These are phyloP conservation scores for Leishmania tarentolae DNA, from an alignment of 208 protist species.

Conservation along the genomic window DNA sequence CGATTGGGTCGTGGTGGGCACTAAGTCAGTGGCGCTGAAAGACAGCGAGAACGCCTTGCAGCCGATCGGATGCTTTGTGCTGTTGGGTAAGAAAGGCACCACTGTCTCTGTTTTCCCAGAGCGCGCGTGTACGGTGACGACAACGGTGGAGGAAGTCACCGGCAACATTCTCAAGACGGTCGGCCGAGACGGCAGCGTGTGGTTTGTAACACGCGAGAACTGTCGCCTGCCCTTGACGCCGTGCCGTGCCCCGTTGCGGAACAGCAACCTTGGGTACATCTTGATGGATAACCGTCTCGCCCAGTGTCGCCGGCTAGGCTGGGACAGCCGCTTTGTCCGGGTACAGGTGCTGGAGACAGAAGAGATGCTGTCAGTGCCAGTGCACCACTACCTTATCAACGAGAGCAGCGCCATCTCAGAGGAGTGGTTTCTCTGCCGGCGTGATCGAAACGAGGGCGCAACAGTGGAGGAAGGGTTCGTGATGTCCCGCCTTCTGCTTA, in stretches of 20 bases:
- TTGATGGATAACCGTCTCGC: constrained; percentile 66
- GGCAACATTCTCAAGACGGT: constrained; percentile 51
- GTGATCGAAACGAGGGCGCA: constrained; percentile 36
- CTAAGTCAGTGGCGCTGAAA: constrained; percentile 38
- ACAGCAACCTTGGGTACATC: constrained; percentile 60
- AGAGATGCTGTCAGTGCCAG: constrained; percentile 37
- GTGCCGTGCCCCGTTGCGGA: constrained; percentile 25
- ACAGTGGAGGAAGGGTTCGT: constrained; percentile 83
- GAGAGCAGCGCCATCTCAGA: constrained; percentile 47
- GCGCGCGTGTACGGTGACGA: constrained; percentile 34
- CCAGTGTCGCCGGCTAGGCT: constrained; percentile 51
- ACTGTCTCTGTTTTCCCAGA: constrained; percentile 74
- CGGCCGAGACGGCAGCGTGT: constrained; percentile 32
- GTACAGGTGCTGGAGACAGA: constrained; percentile 46
- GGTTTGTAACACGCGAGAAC: constrained; percentile 65
- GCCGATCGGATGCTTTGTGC: constrained; percentile 68
- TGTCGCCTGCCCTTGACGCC: constrained; percentile 76
- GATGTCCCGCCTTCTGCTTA: constrained; percentile 83
- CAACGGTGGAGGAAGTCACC: constrained; percentile 52
- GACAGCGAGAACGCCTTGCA: constrained; percentile 34
- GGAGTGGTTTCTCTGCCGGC: constrained; percentile 55
- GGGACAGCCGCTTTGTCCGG: constrained; percentile 40
- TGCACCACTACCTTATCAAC: constrained; percentile 57
- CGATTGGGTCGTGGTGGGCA: constrained; percentile 82
- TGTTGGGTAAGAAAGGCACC: constrained; percentile 68